A percentile compares a stretch with the other conserved stretches of the same genome.
These are phyloP conservation scores for Neocucurbitaria cava DNA, from an alignment of 2,329 filamentous ascomycete species.

Conservation along the genomic window DNA sequence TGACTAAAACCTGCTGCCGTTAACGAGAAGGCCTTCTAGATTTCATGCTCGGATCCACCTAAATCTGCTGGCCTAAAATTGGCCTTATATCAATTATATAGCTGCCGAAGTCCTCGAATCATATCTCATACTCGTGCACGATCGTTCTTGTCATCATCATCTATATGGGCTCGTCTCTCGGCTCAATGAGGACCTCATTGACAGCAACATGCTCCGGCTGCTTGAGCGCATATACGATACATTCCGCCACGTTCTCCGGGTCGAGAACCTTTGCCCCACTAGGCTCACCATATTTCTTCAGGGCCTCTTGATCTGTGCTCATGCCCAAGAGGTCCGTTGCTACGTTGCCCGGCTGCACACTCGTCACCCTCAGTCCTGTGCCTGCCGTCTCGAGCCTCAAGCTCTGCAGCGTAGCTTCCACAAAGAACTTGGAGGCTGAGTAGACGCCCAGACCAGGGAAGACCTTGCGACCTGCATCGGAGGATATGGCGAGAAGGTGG, in stretches of 20 bases:
- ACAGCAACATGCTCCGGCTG: slow-evolving; percentile 79
- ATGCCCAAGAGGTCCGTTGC: slow-evolving; percentile 75
- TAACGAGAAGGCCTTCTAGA: too few relatives aligned
- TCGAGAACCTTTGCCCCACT: slow-evolving; percentile 78
- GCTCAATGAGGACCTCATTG: slow-evolving; percentile 76
- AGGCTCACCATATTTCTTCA: slow-evolving; percentile 80
- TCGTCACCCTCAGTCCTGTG: slow-evolving; percentile 74
- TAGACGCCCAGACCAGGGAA: slow-evolving; percentile 84
- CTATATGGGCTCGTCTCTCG: slow-evolving; percentile 47
- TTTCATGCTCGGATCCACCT: too few relatives aligned
- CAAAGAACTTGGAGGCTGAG: slow-evolving; percentile 84
- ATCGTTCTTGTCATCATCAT: not conserved
- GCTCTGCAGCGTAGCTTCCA: slow-evolving; percentile 79
- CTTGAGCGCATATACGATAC: slow-evolving; percentile 76
- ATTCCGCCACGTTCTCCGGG: slow-evolving; percentile 73
- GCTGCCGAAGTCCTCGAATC: not conserved
- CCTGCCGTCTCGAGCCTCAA: slow-evolving; percentile 79
- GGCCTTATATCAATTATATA: too few relatives aligned
- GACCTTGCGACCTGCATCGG: slow-evolving; percentile 80
- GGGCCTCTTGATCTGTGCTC: slow-evolving; percentile 76
- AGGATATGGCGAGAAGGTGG: slow-evolving; percentile 82
- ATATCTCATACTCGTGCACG: not conserved
- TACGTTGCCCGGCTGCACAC: slow-evolving; percentile 79
- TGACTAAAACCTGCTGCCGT: too few relatives aligned
- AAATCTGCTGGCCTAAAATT: too few relatives aligned